Evolutionary conservation across 768 basidiomycete species (phyloP).

Genomic region (Pulveroboletus frians): DNA sequence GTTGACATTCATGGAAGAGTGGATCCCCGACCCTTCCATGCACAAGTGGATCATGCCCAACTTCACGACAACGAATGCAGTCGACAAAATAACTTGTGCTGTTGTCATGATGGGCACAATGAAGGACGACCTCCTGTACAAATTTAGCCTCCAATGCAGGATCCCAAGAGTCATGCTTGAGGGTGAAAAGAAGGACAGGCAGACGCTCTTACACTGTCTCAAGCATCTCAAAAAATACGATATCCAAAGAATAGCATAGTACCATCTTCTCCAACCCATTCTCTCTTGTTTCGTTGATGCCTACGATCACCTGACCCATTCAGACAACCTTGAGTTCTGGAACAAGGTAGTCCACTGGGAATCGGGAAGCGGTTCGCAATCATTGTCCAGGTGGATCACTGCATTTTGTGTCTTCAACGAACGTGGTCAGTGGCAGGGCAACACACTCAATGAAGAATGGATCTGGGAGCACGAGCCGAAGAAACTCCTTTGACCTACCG

Average conservation of each 20-base stretch:
- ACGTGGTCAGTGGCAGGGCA: constrained; percentile 31
- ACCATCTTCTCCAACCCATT: constrained; percentile 37
- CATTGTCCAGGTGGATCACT: no score
- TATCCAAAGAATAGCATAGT: constrained; percentile 34
- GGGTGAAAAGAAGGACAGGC: constrained; percentile 39
- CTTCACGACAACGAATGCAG: constrained; percentile 41
- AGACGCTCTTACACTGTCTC: constrained; percentile 31
- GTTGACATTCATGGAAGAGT: constrained; percentile 19
- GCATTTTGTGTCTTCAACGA: constrained; percentile 10
- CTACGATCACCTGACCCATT: constrained; percentile 34
- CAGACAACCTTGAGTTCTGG: constrained; percentile 16
- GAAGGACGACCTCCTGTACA: constrained; percentile 38
- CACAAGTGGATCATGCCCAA: constrained; percentile 38
- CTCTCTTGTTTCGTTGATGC: constrained; percentile 34
- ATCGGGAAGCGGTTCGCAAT: no score
- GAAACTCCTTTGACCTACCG: constrained; percentile 28
- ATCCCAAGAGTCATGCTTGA: constrained; percentile 43
- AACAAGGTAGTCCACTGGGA: no score
- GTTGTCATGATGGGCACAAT: constrained; percentile 41
- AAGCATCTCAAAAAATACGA: constrained; percentile 38
- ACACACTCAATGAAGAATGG: constrained; percentile 9
- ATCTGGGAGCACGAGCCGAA: constrained; percentile 26
- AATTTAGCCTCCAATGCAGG: constrained; percentile 32
- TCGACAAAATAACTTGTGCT: constrained; percentile 35
- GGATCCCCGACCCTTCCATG: constrained; percentile 24